A percentile compares a stretch with the other conserved stretches of the same genome.
phyloP scores from a whole-genome alignment of 768 basidiomycete species.

The Leccinum obscurum region DNA sequence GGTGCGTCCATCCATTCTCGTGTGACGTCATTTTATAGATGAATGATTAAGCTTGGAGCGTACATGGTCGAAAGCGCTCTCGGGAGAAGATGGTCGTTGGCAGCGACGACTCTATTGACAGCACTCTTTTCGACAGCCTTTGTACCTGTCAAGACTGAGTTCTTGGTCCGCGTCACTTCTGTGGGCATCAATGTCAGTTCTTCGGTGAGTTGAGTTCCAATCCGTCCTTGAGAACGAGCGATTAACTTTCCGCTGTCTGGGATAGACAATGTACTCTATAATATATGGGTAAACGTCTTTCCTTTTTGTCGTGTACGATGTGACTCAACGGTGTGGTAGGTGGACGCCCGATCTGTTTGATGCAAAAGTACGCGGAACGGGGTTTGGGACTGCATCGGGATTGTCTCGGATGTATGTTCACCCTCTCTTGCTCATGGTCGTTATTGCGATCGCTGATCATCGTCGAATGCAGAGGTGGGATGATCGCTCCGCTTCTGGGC shows the following conservation, averaged over 20 bases:
- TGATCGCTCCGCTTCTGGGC: slow-evolving; percentile 83
- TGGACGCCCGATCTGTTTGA: slow-evolving; percentile 90
- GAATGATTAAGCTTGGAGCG: slow-evolving; percentile 68
- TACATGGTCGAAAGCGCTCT: slow-evolving; percentile 70
- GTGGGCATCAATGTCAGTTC: slow-evolving; percentile 77
- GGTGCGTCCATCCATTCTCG: slow-evolving; percentile 41
- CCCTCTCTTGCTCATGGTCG: background rate
- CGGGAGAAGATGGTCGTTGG: slow-evolving; percentile 72
- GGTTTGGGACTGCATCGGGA: slow-evolving; percentile 84
- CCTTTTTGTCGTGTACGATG: background rate
- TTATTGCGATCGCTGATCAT: background rate
- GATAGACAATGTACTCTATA: slow-evolving; percentile 83
- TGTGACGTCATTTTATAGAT: slow-evolving; percentile 1
- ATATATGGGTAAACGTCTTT: slow-evolving; percentile 54
- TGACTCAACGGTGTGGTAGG: slow-evolving; percentile 20
- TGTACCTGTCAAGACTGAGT: slow-evolving; percentile 52
- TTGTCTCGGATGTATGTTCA: slow-evolving; percentile 73
- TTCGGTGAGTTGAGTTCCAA: slow-evolving; percentile 38
- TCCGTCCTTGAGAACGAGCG: background rate
- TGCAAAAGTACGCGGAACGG: slow-evolving; percentile 83
- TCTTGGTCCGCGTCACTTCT: slow-evolving; percentile 64
- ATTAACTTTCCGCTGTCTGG: background rate
- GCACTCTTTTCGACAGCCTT: slow-evolving; percentile 75
- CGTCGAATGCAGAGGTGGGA: slow-evolving; percentile 63
- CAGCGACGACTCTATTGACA: slow-evolving; percentile 73